A percentile compares a stretch with the other conserved stretches of the same genome.
These are phyloP conservation scores for Leucocoprinus sp. DNA, from an alignment of 768 basidiomycete species.

Conservation along the genomic window DNA sequence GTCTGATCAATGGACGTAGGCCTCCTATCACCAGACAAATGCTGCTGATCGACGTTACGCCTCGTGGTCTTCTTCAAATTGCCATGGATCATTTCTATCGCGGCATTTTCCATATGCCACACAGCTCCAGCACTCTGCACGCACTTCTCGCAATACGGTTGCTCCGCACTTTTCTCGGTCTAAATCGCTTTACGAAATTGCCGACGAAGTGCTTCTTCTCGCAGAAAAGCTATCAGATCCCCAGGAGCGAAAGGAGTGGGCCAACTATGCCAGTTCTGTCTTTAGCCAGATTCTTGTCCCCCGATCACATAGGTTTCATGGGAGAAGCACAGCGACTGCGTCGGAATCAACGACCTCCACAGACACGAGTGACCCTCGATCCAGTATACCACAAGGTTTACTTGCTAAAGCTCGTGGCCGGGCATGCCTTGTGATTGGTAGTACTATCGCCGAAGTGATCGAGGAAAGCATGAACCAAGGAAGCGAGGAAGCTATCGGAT, in stretches of 20 bases:
- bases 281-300: slow-evolving; percentile 54
- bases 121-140: slow-evolving; percentile 20
- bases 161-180: slow-evolving; percentile 12
- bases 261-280: slow-evolving; percentile 51
- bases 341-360: not conserved
- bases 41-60: slow-evolving; percentile 7
- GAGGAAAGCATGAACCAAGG: slow-evolving; percentile 42
- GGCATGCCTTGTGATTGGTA: slow-evolving; percentile 50
- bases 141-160: slow-evolving; percentile 3
- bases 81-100: slow-evolving; percentile 65
- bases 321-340: not conserved
- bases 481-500: slow-evolving; percentile 19
- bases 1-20: slow-evolving; percentile 11
- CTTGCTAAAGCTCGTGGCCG: slow-evolving; percentile 42
- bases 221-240: slow-evolving; percentile 45
- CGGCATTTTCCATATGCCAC: slow-evolving; percentile 68
- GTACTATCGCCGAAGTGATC: slow-evolving; percentile 44
- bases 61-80: slow-evolving; percentile 19
- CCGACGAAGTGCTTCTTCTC: slow-evolving; percentile 49
- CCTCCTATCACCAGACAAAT: slow-evolving; percentile 15
- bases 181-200: slow-evolving; percentile 40
- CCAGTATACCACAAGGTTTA: not conserved
- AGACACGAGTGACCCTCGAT: not conserved
- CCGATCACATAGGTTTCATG: not conserved
- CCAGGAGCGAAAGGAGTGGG: slow-evolving; percentile 46